phyloP scores from a whole-genome alignment of 805 yeast genomes.

The Nakazawaea holstii region DNA sequence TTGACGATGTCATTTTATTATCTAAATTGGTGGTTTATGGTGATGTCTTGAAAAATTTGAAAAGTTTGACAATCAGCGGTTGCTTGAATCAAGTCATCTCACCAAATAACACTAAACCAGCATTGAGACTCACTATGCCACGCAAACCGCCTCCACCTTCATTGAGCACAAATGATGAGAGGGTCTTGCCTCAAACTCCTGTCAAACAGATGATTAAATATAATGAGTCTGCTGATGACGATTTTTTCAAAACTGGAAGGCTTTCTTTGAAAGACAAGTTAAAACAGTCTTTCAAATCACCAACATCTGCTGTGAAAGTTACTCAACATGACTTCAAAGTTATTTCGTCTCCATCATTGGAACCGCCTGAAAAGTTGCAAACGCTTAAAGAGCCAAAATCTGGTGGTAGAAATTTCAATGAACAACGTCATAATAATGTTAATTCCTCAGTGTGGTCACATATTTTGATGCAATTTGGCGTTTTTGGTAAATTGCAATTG shows the following conservation, averaged over 20 bases:
- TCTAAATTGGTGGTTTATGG: constrained; percentile 7
- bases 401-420: too few species aligned
- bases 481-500: neutral
- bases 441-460: neutral
- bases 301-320: neutral
- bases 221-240: too few species aligned
- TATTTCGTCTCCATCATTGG: neutral
- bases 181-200: too few species aligned
- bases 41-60: constrained; percentile 1
- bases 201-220: too few species aligned
- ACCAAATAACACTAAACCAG: neutral
- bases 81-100: neutral
- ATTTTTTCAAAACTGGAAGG: neutral
- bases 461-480: neutral
- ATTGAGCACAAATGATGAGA: neutral
- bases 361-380: too few species aligned
- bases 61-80: constrained; percentile 5
- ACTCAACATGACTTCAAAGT: too few species aligned
- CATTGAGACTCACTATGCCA: neutral
- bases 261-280: constrained; percentile 1
- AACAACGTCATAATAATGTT: neutral
- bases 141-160: neutral
- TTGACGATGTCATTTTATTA: neutral
- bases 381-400: too few species aligned
- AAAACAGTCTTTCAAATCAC: neutral